Percentiles rank a stretch among this genome's conserved stretches.
phyloP scores from a whole-genome alignment of 2,329 filamentous ascomycete species.

The Beauveria asiatica region DNA sequence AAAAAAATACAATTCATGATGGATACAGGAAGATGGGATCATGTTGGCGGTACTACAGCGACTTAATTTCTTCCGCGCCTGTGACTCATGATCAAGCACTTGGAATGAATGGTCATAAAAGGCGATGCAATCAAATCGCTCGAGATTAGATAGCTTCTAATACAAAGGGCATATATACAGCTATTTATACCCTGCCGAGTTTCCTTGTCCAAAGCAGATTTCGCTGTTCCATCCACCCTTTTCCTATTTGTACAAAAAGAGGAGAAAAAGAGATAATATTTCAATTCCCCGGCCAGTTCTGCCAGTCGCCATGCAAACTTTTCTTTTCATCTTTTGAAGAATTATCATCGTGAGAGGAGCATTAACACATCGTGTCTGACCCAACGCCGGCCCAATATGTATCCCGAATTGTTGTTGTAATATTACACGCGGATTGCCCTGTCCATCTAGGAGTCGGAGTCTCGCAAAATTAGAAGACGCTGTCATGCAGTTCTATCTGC shows the following conservation, averaged over 20 bases:
- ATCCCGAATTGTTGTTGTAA: constrained; percentile 18
- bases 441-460: neutral
- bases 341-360: constrained; percentile 36
- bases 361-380: constrained; percentile 30
- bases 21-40: neutral
- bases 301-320: constrained; percentile 4
- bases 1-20: neutral
- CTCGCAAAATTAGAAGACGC: neutral
- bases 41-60: neutral
- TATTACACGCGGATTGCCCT: constrained; percentile 24
- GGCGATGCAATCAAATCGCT: constrained; percentile 1
- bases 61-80: neutral
- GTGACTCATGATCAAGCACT: neutral
- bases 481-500: constrained; percentile 7
- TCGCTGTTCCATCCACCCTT: constrained; percentile 1
- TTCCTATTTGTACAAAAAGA: neutral
- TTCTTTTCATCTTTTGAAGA: constrained; percentile 10
- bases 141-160: constrained; percentile 8
- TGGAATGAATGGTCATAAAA: constrained; percentile 1
- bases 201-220: constrained; percentile 1
- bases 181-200: neutral
- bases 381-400: constrained; percentile 26
- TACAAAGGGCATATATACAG: constrained; percentile 10
- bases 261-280: neutral
- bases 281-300: neutral